A percentile compares a stretch with the other conserved stretches of the same genome.
Evolutionary conservation across 805 yeast genomes (phyloP).

Genomic region (Torulaspora quercuum): DNA sequence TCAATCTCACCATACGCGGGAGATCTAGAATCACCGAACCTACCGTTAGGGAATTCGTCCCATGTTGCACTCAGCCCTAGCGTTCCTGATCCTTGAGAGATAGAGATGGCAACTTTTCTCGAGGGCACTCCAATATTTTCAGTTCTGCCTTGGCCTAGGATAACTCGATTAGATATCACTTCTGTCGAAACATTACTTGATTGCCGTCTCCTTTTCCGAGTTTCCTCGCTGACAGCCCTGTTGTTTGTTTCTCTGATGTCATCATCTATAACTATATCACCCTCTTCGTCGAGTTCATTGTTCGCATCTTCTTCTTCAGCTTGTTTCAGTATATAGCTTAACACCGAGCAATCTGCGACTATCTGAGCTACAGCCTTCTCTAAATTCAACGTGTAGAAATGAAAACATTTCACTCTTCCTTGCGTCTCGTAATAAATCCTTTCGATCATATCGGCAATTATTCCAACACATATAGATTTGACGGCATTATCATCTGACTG

Average conservation of each 20-base stretch:
- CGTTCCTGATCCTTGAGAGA: conserved; percentile 79
- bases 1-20: conserved; percentile 98
- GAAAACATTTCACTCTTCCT: conserved; percentile 73
- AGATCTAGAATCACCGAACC: conserved; percentile 91
- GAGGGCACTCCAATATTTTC: conserved; percentile 36
- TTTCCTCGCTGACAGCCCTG: conserved; percentile 12
- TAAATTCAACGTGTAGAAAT: conserved; percentile 86
- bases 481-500: conserved; percentile 76
- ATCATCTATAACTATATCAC: conserved; percentile 35
- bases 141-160: conserved; percentile 33
- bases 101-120: conserved; percentile 63
- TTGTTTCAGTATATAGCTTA: conserved; percentile 47
- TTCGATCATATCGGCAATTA: conserved; percentile 60
- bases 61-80: conserved; percentile 88
- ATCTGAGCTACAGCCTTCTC: conserved; percentile 90
- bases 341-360: conserved; percentile 56
- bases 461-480: conserved; percentile 75
- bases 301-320: conserved; percentile 38
- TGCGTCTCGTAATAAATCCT: conserved; percentile 51
- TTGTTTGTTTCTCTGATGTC: conserved; percentile 12
- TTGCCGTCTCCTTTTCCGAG: conserved; percentile 33
- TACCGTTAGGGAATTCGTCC: conserved; percentile 96
- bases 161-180: conserved; percentile 42
- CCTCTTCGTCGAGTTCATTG: conserved; percentile 28
- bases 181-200: conserved; percentile 31